These are phyloP conservation scores for Akanthomyces uredinophilus DNA, from an alignment of 2,329 filamentous ascomycete genomes.

Conservation along the genomic window DNA sequence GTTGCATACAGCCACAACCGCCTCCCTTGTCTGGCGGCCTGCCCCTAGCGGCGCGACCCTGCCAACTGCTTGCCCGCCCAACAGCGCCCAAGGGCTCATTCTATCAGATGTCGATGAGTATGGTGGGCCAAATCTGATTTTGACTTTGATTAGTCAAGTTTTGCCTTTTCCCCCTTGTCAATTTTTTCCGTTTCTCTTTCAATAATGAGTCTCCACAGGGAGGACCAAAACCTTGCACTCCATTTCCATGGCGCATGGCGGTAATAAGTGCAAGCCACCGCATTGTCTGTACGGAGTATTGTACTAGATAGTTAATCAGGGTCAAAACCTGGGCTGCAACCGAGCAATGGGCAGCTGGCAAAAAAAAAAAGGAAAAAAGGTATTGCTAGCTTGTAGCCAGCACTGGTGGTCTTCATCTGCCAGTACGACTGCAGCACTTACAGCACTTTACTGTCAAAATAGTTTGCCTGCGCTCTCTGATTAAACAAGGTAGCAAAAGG, in stretches of 20 bases:
- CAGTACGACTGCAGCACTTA: not conserved
- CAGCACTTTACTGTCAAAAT: not conserved
- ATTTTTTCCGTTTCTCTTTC: not conserved
- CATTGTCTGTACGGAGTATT: not conserved
- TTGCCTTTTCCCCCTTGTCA: not conserved
- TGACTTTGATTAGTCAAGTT: not conserved
- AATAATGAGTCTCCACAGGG: not conserved
- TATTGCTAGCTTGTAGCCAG: not conserved
- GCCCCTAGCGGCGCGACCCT: constrained; percentile 1
- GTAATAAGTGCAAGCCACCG: not conserved
- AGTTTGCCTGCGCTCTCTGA: no score
- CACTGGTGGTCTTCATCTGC: not conserved
- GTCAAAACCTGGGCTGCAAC: not conserved
- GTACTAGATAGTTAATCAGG: not conserved
- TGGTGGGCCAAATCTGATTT: constrained; percentile 9
- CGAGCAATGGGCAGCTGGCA: not conserved
- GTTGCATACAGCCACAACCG: not conserved
- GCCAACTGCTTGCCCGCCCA: not conserved
- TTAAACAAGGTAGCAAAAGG: no score
- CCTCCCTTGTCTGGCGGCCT: not conserved
- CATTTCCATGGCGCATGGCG: not conserved
- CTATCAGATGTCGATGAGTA: not conserved
- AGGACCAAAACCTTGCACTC: not conserved
- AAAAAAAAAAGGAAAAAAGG: not conserved
- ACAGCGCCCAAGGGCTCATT: not conserved